Evolutionary conservation across 768 basidiomycete species (phyloP), one percentile per base, ranked within the genome.

Genomic region (Trametes cubensis): DNA sequence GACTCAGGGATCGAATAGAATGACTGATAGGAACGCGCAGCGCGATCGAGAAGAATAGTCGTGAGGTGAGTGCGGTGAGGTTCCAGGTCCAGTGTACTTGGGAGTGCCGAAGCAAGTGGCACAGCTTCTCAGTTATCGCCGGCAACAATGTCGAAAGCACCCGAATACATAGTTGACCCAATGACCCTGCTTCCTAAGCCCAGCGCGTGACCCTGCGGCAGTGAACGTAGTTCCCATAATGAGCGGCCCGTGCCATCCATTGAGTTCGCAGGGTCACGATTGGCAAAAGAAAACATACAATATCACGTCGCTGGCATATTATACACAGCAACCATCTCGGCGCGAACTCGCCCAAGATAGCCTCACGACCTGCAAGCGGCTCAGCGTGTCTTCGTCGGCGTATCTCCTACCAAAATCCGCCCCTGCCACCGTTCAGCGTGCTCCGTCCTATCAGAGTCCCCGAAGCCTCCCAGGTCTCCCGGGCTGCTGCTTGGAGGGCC

Each of bases 321-420:
- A 40, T 41, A 49, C 40, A 58, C 25, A 40, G 21, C 39, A 42
- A 14, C 34, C 21, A 38, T 53, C 10, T 41, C 51, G 23, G 38
- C 39, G 23, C 18, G 4, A 18, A 18, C 21, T 26, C 48, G 42
- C 39, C 21, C 49, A 39, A 44, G 21, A 41, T 41, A 58, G 21
- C 18, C 41, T n/a, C 39, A 41, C 48, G 51, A 49, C 25, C 41
- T 15, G 14, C 48, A 15, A 26, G 41, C 47, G 26, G 21, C 15
- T 66, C 51, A 58, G 23, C 56, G 53, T n/a, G 53, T 30, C 61
- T 67, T 67, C 26, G 67, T 71, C n/a, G 70, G 70, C 40, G 70
- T 71, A 38, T 63, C 68, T 21, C 58, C 58, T 7, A 66, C 66
- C 45, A 70, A 42, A 13, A 67, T 45, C 21, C 62, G 58, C 28